A percentile compares a stretch with the other conserved stretches of the same genome.
Evolutionary conservation across 2,329 filamentous ascomycete species (phyloP).

Genomic region (Sporothrix schenckii): DNA sequence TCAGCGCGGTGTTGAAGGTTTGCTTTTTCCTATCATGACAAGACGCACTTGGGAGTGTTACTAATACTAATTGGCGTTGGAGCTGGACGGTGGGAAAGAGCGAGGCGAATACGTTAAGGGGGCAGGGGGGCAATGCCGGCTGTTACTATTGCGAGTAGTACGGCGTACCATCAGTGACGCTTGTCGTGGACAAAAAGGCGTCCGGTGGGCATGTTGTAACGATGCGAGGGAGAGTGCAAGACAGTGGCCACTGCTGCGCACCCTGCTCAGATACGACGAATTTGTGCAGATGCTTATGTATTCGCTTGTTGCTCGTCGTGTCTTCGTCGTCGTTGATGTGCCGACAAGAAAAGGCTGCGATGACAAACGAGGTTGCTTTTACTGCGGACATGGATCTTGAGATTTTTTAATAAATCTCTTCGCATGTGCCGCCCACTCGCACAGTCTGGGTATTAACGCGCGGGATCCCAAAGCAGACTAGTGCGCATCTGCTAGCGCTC

Average conservation of each 20-base stretch:
- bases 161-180: no score
- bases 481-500: background rate
- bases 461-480: slow-evolving; percentile 29
- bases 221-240: background rate
- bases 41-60: no score
- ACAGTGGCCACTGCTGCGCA: no score
- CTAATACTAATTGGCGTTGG: no score
- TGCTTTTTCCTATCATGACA: background rate
- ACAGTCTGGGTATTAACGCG: background rate
- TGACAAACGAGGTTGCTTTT: background rate
- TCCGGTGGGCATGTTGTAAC: background rate
- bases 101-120: no score
- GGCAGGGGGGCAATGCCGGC: background rate
- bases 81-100: no score
- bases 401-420: no score
- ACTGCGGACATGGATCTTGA: no score
- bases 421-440: no score
- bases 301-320: background rate
- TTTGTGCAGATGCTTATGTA: no score
- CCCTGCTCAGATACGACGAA: background rate
- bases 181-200: background rate
- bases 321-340: no score
- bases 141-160: no score
- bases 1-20: background rate
- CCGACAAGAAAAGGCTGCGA: background rate